Conservation (phyloP, 1,139 yeast genomes). For the Saccharomyces hybrid region DNA sequence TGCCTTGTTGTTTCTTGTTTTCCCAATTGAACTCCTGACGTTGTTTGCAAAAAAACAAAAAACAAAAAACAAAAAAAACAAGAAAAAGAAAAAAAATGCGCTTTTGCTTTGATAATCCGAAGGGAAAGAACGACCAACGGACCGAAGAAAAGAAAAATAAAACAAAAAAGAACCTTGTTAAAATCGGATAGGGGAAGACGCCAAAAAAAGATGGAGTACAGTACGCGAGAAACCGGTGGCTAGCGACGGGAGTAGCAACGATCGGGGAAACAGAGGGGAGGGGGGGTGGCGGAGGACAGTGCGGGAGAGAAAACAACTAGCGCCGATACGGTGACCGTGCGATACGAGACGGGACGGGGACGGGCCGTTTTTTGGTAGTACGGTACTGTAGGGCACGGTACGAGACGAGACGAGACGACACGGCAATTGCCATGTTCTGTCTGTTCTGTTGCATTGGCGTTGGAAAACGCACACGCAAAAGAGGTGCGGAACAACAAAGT, state of each 20-base stretch:
- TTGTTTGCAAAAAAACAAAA: not conserved
- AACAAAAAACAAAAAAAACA: not conserved
- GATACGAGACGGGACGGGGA: not conserved
- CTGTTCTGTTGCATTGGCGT: not conserved
- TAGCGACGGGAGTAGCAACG: constrained; percentile 1
- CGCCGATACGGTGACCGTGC: not conserved
- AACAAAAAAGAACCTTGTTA: not conserved
- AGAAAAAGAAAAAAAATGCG: not conserved
- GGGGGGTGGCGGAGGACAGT: not conserved
- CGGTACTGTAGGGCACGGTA: not conserved
- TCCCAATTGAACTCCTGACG: not conserved
- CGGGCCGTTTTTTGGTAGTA: too few relatives aligned
- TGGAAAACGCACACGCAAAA: not conserved
- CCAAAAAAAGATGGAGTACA: constrained; percentile 1
- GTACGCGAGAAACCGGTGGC: not conserved
- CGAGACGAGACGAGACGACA: not conserved
- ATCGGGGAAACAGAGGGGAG: not conserved
- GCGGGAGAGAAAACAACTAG: not conserved
- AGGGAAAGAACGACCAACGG: not conserved
- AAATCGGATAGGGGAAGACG: not conserved
- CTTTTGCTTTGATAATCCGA: constrained; percentile 1
- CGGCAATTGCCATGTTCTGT: not conserved
- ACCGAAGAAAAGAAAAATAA: not conserved
- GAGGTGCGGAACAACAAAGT: not conserved
- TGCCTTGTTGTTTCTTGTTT: not conserved